Evolutionary conservation across 2,329 filamentous ascomycete species (phyloP).

Genomic region (Paracorniculantispora psalliotae): DNA sequence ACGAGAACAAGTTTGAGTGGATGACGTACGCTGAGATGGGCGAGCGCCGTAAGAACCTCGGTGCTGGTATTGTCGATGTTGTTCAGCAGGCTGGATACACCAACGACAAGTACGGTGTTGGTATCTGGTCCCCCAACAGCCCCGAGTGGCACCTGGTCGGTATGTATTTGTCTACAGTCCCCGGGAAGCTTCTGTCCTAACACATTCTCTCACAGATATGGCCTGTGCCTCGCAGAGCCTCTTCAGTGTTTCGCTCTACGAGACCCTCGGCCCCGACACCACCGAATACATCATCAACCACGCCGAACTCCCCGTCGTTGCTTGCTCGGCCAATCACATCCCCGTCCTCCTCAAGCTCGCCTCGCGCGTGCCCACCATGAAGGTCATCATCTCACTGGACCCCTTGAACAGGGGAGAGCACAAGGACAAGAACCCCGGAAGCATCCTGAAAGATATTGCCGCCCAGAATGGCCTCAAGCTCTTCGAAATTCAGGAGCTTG

Average conservation of each 20-base stretch:
- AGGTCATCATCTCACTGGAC: slow-evolving; percentile 85
- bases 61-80: slow-evolving; percentile 77
- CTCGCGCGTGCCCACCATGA: slow-evolving; percentile 71
- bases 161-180: slow-evolving; percentile 29
- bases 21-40: slow-evolving; percentile 76
- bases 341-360: slow-evolving; percentile 75
- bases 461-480: slow-evolving; percentile 70
- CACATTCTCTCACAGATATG: slow-evolving; percentile 54
- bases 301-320: slow-evolving; percentile 67
- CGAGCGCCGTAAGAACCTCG: slow-evolving; percentile 74
- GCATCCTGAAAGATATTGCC: slow-evolving; percentile 71
- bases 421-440: slow-evolving; percentile 70
- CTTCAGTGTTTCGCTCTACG: slow-evolving; percentile 90
- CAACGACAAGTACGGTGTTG: slow-evolving; percentile 63
- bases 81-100: slow-evolving; percentile 65
- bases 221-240: slow-evolving; percentile 82
- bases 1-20: slow-evolving; percentile 73
- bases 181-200: slow-evolving; percentile 3
- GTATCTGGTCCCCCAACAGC: slow-evolving; percentile 82
- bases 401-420: slow-evolving; percentile 74
- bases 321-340: slow-evolving; percentile 76
- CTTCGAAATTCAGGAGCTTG: slow-evolving; percentile 74
- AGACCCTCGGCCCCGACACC: slow-evolving; percentile 88
- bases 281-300: slow-evolving; percentile 97
- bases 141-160: slow-evolving; percentile 83